Percentiles rank a stretch among this genome's conserved stretches.
Evolutionary conservation across 176 grass and related monocot genomes (phyloP).

Genomic region (Zizania latifolia): DNA sequence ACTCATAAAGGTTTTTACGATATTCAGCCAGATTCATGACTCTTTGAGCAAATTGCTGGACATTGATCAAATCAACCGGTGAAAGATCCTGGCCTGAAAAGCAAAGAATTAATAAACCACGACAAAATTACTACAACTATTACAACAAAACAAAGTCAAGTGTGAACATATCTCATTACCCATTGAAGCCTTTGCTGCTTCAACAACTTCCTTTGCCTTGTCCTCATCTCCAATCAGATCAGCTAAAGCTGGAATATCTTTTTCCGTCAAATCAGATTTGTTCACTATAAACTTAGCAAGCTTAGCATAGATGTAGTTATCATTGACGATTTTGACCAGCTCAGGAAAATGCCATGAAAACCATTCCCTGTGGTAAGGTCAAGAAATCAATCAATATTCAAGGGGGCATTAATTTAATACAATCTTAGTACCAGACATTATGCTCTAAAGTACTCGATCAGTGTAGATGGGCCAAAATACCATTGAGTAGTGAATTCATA

Average conservation of each 20-base stretch:
- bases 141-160: neutral
- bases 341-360: slow-evolving; percentile 87
- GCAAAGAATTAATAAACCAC: neutral
- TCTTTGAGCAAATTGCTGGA: slow-evolving; percentile 78
- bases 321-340: slow-evolving; percentile 73
- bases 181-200: slow-evolving; percentile 93
- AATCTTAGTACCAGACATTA: neutral
- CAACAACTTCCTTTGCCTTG: slow-evolving; percentile 90
- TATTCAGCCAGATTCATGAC: slow-evolving; percentile 89
- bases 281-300: slow-evolving; percentile 59
- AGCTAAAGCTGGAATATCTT: slow-evolving; percentile 49
- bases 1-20: slow-evolving; percentile 90
- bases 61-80: slow-evolving; percentile 79
- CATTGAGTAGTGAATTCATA: neutral
- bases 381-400: neutral
- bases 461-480: neutral
- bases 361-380: slow-evolving; percentile 57
- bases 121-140: neutral
- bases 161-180: slow-evolving; percentile 26
- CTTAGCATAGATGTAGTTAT: slow-evolving; percentile 87
- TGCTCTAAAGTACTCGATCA: neutral
- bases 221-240: slow-evolving; percentile 77
- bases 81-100: slow-evolving; percentile 83
- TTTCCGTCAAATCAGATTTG: slow-evolving; percentile 69
- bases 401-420: neutral